These are phyloP conservation scores for Candida pseudoglaebosa DNA, from an alignment of 805 yeast genomes.

Conservation along the genomic window DNA sequence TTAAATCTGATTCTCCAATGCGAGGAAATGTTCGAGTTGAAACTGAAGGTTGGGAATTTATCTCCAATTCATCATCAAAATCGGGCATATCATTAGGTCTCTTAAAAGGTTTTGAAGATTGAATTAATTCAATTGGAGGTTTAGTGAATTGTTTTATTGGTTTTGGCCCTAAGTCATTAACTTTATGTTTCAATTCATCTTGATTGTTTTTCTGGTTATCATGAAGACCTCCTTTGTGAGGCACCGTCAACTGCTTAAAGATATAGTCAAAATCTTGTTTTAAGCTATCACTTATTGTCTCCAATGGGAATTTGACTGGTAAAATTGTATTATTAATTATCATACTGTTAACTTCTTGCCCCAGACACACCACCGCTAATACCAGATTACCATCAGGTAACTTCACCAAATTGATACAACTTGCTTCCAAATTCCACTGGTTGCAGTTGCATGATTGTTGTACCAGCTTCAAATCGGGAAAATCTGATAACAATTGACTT, in stretches of 20 bases:
- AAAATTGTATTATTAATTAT: not conserved
- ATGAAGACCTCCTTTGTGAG: too few species aligned
- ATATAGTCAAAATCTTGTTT: not conserved
- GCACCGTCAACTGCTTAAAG: not conserved
- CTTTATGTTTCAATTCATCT: too few species aligned
- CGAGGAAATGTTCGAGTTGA: conserved; percentile 16
- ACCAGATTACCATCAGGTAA: not conserved
- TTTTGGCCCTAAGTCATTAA: too few species aligned
- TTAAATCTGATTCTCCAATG: conserved; percentile 49
- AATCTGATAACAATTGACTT: not conserved
- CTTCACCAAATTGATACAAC: too few species aligned
- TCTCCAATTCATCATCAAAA: conserved; percentile 52
- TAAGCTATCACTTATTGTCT: not conserved
- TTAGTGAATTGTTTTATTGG: too few species aligned
- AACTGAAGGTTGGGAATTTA: conserved; percentile 10
- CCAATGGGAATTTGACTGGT: not conserved
- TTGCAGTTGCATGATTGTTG: not conserved
- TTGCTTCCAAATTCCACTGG: not conserved
- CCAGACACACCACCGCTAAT: not conserved
- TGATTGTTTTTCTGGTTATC: too few species aligned
- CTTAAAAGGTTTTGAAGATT: conserved; percentile 1
- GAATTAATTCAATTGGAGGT: too few species aligned
- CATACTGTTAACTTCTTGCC: not conserved
- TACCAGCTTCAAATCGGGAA: not conserved
- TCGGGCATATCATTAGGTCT: conserved; percentile 44